A percentile compares a stretch with the other conserved stretches of the same genome.
phyloP scores from a whole-genome alignment of 106 monocot species.

The Phalaenopsis equestris region DNA sequence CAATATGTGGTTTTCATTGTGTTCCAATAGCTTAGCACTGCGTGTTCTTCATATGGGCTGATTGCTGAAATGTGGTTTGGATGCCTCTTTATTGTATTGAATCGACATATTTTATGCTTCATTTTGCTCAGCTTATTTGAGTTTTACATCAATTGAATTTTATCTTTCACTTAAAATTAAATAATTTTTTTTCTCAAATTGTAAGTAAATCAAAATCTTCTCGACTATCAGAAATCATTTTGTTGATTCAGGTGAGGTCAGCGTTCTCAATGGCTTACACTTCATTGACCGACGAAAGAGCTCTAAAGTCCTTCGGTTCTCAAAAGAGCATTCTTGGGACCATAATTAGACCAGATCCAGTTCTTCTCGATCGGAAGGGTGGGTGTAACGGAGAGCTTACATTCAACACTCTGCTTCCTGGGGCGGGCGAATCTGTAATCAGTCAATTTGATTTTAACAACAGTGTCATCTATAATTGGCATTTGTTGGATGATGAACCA shows the following conservation, averaged over 20 bases:
- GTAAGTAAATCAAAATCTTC: not conserved
- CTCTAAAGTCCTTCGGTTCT: constrained; percentile 35
- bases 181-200: not conserved
- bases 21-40: too few relatives aligned
- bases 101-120: not conserved
- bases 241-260: constrained; percentile 58
- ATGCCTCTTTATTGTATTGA: too few relatives aligned
- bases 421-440: constrained; percentile 37
- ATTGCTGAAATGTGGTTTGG: too few relatives aligned
- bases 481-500: constrained; percentile 74
- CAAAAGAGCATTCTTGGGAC: constrained; percentile 70
- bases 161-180: not conserved
- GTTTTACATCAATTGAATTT: too few relatives aligned
- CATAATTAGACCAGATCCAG: constrained; percentile 75
- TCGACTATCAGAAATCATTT: not conserved
- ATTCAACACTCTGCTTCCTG: constrained; percentile 49
- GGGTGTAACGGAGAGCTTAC: constrained; percentile 40
- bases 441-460: constrained; percentile 16
- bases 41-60: too few relatives aligned
- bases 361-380: constrained; percentile 65
- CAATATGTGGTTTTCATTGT: too few relatives aligned
- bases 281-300: constrained; percentile 47
- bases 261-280: constrained; percentile 84
- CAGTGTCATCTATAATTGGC: constrained; percentile 60
- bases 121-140: not conserved